A percentile compares a stretch with the other conserved stretches of the same genome.
Conservation (phyloP, 106 monocot genomes). For the Apostasia ramifera region DNA sequence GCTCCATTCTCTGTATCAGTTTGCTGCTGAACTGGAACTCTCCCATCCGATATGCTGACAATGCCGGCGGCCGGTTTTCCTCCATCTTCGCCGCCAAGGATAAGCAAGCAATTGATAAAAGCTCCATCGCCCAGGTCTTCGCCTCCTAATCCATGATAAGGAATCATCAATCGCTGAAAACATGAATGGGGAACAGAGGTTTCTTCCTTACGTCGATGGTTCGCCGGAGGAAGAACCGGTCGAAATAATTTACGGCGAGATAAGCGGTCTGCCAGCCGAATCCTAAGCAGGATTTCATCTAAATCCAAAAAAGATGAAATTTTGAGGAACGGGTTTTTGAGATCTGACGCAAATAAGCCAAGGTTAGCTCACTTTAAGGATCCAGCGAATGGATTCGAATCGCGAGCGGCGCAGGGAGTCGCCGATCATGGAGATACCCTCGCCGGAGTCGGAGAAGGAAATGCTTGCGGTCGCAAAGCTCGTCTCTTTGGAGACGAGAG, state of each 20-base stretch:
- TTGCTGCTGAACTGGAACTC: constrained; percentile 31
- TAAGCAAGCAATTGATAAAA: constrained; percentile 47
- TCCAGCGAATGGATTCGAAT: constrained; percentile 51
- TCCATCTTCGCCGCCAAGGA: constrained; percentile 89
- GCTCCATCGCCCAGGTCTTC: constrained; percentile 40
- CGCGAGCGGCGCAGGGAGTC: constrained; percentile 29
- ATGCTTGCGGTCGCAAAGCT: constrained; percentile 10
- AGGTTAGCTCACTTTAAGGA: constrained; percentile 34
- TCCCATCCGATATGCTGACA: constrained; percentile 39
- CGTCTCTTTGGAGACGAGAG: constrained; percentile 39
- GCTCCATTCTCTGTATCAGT: constrained; percentile 65
- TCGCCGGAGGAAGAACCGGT: constrained; percentile 33
- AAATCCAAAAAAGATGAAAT: constrained; percentile 6
- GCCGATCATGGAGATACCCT: neutral
- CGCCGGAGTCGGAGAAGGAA: neutral
- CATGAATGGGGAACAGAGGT: neutral
- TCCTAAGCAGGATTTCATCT: constrained; percentile 44
- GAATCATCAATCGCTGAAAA: neutral
- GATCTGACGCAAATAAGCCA: neutral
- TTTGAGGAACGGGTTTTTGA: neutral
- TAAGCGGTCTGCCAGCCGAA: constrained; percentile 45
- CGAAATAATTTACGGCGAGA: constrained; percentile 39
- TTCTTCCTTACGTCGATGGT: constrained; percentile 15
- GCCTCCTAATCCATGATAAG: constrained; percentile 19
- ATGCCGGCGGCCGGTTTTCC: constrained; percentile 36